These are phyloP conservation scores for Verticillium klebahnii DNA, from an alignment of 2,329 filamentous ascomycete genomes.

Conservation along the genomic window DNA sequence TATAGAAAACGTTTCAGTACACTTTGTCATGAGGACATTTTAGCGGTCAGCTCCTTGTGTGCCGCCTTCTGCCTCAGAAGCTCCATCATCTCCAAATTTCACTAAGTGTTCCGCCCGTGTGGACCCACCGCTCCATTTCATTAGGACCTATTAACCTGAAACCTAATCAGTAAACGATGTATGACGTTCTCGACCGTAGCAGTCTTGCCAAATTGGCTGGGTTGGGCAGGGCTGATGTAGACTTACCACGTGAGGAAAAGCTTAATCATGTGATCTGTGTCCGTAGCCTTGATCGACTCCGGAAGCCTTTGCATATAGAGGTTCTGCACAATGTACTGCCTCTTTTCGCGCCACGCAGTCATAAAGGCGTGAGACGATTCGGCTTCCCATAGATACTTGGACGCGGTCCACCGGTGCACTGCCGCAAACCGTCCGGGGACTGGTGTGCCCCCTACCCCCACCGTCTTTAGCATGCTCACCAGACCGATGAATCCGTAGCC, in stretches of 20 bases:
- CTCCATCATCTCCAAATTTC: neutral
- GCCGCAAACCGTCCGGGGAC: conserved; percentile 14
- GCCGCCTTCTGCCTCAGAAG: neutral
- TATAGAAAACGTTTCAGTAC: too few species aligned
- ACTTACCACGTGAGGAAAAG: conserved; percentile 32
- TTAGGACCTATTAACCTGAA: conserved; percentile 10
- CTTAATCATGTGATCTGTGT: conserved; percentile 35
- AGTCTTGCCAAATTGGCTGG: too few species aligned
- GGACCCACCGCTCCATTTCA: conserved; percentile 12
- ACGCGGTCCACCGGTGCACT: conserved; percentile 29
- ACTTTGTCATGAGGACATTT: too few species aligned
- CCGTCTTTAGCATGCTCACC: conserved; percentile 26
- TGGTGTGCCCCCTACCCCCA: neutral
- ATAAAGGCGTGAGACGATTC: conserved; percentile 34
- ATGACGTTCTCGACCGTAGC: too few species aligned
- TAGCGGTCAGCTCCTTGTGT: neutral
- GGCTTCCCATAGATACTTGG: conserved; percentile 38
- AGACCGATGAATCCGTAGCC: conserved; percentile 26
- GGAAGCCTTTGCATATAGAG: conserved; percentile 30
- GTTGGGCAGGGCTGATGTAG: too few species aligned
- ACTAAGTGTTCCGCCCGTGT: neutral
- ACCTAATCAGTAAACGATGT: neutral
- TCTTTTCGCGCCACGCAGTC: conserved; percentile 37
- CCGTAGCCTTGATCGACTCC: conserved; percentile 28
- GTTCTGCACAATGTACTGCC: conserved; percentile 28